Evolutionary conservation across 2,329 filamentous ascomycete genomes (phyloP).

Genomic region (Penicillium hordei): DNA sequence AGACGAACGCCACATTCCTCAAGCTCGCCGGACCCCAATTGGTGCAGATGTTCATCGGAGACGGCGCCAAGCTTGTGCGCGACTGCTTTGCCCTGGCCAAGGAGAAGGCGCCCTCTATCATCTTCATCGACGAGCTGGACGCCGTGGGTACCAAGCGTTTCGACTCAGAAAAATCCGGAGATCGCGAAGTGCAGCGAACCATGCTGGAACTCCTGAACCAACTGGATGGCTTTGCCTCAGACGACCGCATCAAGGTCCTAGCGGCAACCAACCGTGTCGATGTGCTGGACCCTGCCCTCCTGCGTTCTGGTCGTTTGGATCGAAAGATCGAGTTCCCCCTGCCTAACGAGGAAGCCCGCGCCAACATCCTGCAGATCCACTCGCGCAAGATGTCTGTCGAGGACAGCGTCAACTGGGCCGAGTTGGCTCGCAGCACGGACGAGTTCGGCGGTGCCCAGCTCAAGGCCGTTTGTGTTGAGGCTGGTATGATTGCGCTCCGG

Average conservation of each 20-base stretch:
- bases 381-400: conserved; percentile 98
- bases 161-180: conserved; percentile 96
- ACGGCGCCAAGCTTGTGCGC: conserved; percentile 94
- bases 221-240: conserved; percentile 94
- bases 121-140: conserved; percentile 98
- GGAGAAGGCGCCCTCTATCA: conserved; percentile 97
- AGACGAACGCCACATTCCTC: conserved; percentile 97
- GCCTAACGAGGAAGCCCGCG: conserved; percentile 94
- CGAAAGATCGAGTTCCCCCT: conserved; percentile 98
- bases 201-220: conserved; percentile 99
- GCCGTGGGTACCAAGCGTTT: conserved; percentile 99
- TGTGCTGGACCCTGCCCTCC: conserved; percentile 84
- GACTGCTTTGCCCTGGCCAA: conserved; percentile 98
- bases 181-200: conserved; percentile 95
- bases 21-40: conserved; percentile 97
- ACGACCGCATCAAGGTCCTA: conserved; percentile 94
- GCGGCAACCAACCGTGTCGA: conserved; percentile 94
- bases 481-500: conserved; percentile 96
- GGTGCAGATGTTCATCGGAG: conserved; percentile 99
- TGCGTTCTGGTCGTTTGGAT: conserved; percentile 89
- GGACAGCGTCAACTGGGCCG: conserved; percentile 89
- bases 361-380: conserved; percentile 96
- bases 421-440: conserved; percentile 92
- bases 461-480: conserved; percentile 98
- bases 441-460: conserved; percentile 97